Evolutionary conservation across 2,329 filamentous ascomycete species (phyloP), one percentile per base, ranked within the genome.

Genomic region (Cladobotryum protrusum): DNA sequence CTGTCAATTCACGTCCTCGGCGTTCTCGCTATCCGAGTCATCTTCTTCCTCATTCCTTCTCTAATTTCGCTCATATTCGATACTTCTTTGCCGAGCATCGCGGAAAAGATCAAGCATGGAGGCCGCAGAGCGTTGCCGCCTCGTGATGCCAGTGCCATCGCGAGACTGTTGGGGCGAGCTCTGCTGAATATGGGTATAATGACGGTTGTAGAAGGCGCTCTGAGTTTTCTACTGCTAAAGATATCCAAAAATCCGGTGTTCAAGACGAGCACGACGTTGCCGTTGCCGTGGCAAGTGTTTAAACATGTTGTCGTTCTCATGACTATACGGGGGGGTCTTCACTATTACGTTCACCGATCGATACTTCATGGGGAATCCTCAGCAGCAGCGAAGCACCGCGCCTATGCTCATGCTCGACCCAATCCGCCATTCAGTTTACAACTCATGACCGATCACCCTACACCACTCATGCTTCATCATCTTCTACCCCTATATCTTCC

Each of bases 41-140:
- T 87, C 4, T 82, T 91, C 60, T 95, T 84, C 69, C 71, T 93
- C 2, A 47, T 87, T 0, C 90, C 90, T 0, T 87, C 88, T 0
- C 64, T 87, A 1, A 53, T 85, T 12, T 89, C 89, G 59, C 79
- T 93, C 2, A 61, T 83, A 3, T 85, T 95, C 62, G 90, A 95
- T 63, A 73, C 79, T 3, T 64, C 81, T 1, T 59, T 90, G 0
- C 89, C 91, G 0, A 85, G 81, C 49, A 71, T 91, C 3, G 77
- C 86, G 6, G 77, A 81, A 18, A 74, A 74, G 17, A 69, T 92
- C 65, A 95, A 95, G 63, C 74, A 81, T 45, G 81, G 84, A 54
- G 86, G 77, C 19, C 60, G 68, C 4, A 57, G 66, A 13, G 74
- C 74, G 6, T 63, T 81, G 1, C 78, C 78, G 4, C 73, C 73